Evolutionary conservation across 1,284 basidiomycete genomes (phyloP), one percentile per base, ranked within the genome.

Genomic region (Puccinia novopanici): DNA sequence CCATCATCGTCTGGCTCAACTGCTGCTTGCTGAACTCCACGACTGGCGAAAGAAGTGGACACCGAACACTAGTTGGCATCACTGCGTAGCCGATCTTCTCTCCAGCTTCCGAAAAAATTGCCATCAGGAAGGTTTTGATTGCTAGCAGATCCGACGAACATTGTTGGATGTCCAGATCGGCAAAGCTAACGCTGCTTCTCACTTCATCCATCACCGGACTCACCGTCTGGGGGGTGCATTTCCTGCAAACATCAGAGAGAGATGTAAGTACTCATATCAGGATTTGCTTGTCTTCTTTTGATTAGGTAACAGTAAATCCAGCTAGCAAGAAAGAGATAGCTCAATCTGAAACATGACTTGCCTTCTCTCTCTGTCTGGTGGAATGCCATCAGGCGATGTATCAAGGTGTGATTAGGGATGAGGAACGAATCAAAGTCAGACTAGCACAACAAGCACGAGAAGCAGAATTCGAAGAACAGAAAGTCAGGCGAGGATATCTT

Each of bases 171-270:
- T 80, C 78, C 19, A 73, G 71, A 68, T 50, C 59, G 6, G 70
- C 78, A n/a, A 80, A 74, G 63, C 30, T 80, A 61, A 74, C 78
- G 13, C 54, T 80, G 27, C 30, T 74, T 15, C 50, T 63, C 24
- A 80, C 78, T 34, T 61, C 71, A 34, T 71, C 71, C 13, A 67
- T 80, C 57, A 74, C 78, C 5, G 78, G 78, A 50, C 57, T 80
- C 50, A 93, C 92, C 8, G 91, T 99, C 84, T 95, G 91, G 90
- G 93, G 91, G 27, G 96, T 99, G 8, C 96, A 98, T 85, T 92
- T 89, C 84, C 89, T 96, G 82, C 96, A 99, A 86, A 88, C 89
- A 61, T 89, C 90, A 84, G 95, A 99, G 86, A 91, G 91, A 78
- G 90, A 94, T 84, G 95, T 95, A 73, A 83, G 87, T 84, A 0